These are phyloP conservation scores for Arthroderma sp. DNA, from an alignment of 2,329 filamentous ascomycete genomes.

Conservation along the genomic window DNA sequence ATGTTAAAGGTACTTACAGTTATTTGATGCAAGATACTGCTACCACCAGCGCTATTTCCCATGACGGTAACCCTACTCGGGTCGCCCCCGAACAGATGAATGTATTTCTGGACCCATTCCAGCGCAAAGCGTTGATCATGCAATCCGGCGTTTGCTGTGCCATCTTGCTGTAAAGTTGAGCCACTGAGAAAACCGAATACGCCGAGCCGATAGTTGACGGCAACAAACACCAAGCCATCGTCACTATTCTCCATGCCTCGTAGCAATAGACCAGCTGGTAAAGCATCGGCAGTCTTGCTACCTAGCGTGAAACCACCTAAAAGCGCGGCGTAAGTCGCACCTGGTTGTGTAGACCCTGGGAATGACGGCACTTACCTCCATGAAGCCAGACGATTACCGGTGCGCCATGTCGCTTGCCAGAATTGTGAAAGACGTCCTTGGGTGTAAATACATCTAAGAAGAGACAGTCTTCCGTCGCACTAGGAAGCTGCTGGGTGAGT, in stretches of 20 bases:
- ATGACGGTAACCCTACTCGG: slow-evolving; percentile 34
- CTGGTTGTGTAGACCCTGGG: not conserved
- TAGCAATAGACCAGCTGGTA: not conserved
- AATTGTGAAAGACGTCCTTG: not conserved
- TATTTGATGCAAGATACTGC: slow-evolving; percentile 28
- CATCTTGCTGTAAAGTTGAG: slow-evolving; percentile 38
- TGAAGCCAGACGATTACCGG: slow-evolving; percentile 7
- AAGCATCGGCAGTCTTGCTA: not conserved
- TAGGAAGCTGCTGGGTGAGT: too few species aligned
- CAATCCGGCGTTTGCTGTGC: slow-evolving; percentile 5
- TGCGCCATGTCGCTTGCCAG: not conserved
- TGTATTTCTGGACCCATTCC: slow-evolving; percentile 35
- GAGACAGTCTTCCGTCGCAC: slow-evolving; percentile 6
- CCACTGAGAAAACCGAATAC: slow-evolving; percentile 64
- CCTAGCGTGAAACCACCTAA: not conserved
- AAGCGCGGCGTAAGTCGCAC: slow-evolving; percentile 4
- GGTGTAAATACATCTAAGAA: slow-evolving; percentile 8
- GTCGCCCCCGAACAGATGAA: slow-evolving; percentile 36
- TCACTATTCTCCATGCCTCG: not conserved
- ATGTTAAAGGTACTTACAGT: too few species aligned
- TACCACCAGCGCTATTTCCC: slow-evolving; percentile 41
- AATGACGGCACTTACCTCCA: not conserved
- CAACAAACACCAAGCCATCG: slow-evolving; percentile 55
- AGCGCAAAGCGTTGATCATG: slow-evolving; percentile 3
- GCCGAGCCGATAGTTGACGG: slow-evolving; percentile 63